Conservation (phyloP, 768 basidiomycete genomes). For the Termitomyces sp. region DNA sequence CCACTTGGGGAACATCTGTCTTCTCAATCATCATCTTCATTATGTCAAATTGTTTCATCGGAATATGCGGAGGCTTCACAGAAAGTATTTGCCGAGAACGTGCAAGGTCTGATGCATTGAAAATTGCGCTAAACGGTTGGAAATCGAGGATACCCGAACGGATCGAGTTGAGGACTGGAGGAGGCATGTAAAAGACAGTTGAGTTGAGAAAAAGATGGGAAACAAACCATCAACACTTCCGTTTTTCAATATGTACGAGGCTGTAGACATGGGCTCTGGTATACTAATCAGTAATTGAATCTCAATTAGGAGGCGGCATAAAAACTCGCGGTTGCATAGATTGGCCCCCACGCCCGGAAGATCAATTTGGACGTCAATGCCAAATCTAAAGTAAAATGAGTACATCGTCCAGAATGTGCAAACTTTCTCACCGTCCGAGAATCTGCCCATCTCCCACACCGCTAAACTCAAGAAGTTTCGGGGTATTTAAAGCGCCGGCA, state of each 20-base stretch:
- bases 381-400: background rate
- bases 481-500: slow-evolving; percentile 12
- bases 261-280: slow-evolving; percentile 9
- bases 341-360: slow-evolving; percentile 13
- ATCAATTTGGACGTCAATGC: slow-evolving; percentile 4
- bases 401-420: background rate
- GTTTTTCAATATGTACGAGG: slow-evolving; percentile 9
- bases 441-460: slow-evolving; percentile 9
- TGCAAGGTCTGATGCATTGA: slow-evolving; percentile 3
- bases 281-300: background rate
- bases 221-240: slow-evolving; percentile 9
- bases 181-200: background rate
- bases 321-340: slow-evolving; percentile 10
- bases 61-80: background rate
- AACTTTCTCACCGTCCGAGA: slow-evolving; percentile 1
- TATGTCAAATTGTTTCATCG: slow-evolving; percentile 4
- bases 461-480: slow-evolving; percentile 12
- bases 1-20: slow-evolving; percentile 10
- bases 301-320: background rate
- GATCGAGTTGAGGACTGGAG: background rate
- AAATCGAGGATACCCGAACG: slow-evolving; percentile 11
- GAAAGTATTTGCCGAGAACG: slow-evolving; percentile 6
- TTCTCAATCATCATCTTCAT: slow-evolving; percentile 6
- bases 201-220: background rate
- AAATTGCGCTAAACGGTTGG: slow-evolving; percentile 4